Evolutionary conservation across 768 basidiomycete genomes (phyloP).

Genomic region (Rossbeevera mucosa): DNA sequence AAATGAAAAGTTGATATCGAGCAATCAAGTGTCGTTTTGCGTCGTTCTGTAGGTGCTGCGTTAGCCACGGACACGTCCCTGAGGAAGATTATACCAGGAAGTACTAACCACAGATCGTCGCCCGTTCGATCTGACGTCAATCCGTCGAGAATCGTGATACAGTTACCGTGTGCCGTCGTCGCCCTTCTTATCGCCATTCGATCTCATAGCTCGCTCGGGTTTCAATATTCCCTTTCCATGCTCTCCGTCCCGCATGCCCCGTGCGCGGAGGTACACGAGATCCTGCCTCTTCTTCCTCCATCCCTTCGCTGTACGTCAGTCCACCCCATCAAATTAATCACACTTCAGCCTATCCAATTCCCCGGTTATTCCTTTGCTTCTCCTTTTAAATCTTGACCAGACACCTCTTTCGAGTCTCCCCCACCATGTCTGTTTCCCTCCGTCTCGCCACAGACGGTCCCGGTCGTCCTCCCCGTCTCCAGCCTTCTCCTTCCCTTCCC

Average conservation of each 20-base stretch:
- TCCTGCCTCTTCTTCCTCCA: conserved; percentile 19
- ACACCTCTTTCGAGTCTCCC: conserved; percentile 28
- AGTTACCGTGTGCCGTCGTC: background rate
- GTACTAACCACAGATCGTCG: conserved; percentile 12
- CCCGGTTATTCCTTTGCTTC: conserved; percentile 33
- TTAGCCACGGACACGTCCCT: conserved; percentile 18
- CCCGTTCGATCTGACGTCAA: conserved; percentile 9
- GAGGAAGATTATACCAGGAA: conserved; percentile 26
- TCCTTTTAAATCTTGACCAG: conserved; percentile 30
- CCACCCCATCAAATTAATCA: conserved; percentile 30
- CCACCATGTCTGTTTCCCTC: conserved; percentile 28
- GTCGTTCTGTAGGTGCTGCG: conserved; percentile 14
- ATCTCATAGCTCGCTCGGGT: conserved; percentile 15
- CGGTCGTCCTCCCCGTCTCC: conserved; percentile 46
- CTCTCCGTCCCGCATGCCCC: conserved; percentile 17
- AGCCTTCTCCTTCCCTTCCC: conserved; percentile 65
- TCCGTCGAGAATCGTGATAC: conserved; percentile 8
- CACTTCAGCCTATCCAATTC: conserved; percentile 29
- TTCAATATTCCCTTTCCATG: conserved; percentile 14
- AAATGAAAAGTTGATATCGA: conserved; percentile 23
- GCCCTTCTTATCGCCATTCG: conserved; percentile 13
- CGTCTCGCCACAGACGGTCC: conserved; percentile 18
- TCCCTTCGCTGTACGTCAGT: conserved; percentile 37
- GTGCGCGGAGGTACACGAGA: conserved; percentile 22
- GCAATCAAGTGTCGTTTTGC: conserved; percentile 6